Evolutionary conservation across 2,329 filamentous ascomycete genomes (phyloP).

Genomic region (Fonsecaea monophora): DNA sequence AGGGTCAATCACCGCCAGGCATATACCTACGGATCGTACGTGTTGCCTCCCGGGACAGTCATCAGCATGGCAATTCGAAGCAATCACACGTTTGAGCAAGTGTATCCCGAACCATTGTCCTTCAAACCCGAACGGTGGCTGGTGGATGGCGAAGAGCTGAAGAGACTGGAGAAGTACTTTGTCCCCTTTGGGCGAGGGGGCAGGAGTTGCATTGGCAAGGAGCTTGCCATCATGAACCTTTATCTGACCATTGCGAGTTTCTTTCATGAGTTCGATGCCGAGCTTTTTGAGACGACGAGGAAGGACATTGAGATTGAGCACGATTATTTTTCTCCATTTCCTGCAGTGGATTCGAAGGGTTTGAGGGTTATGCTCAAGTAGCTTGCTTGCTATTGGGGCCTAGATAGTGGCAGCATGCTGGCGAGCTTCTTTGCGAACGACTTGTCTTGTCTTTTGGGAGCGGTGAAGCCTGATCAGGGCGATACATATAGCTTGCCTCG

Average conservation of each 20-base stretch:
- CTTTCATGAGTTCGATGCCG: slow-evolving; percentile 42
- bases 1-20: slow-evolving; percentile 30
- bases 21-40: slow-evolving; percentile 30
- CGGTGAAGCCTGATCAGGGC: not conserved
- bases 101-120: slow-evolving; percentile 53
- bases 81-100: slow-evolving; percentile 30
- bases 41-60: slow-evolving; percentile 36
- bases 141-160: slow-evolving; percentile 34
- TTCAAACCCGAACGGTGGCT: slow-evolving; percentile 43
- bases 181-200: slow-evolving; percentile 41
- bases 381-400: not conserved
- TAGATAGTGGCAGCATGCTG: too few species aligned
- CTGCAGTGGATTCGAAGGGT: slow-evolving; percentile 39
- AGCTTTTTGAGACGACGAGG: slow-evolving; percentile 42
- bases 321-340: slow-evolving; percentile 44
- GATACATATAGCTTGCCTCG: too few species aligned
- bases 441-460: not conserved
- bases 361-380: slow-evolving; percentile 38
- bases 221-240: slow-evolving; percentile 43
- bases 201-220: slow-evolving; percentile 42
- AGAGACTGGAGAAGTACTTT: slow-evolving; percentile 41
- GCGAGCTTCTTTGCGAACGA: not conserved
- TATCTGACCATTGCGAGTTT: slow-evolving; percentile 42
- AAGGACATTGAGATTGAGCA: slow-evolving; percentile 43
- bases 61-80: slow-evolving; percentile 39